Evolutionary conservation across 2,329 filamentous ascomycete genomes (phyloP), one percentile per base, ranked within the genome.

Genomic region (Xylaria polymorpha): DNA sequence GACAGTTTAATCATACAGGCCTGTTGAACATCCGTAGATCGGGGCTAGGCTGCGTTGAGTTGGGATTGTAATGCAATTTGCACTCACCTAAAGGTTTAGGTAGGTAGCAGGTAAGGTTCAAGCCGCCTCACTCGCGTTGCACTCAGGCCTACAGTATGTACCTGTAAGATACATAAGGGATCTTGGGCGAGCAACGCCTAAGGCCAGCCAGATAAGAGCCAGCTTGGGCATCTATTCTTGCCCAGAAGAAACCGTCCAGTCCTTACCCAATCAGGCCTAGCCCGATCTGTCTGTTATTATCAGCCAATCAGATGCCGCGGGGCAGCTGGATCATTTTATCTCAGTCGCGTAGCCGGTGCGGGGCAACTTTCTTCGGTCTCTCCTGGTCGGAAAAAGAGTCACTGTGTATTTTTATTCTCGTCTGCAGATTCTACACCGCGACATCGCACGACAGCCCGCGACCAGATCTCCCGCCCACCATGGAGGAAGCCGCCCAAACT

Each of bases 401-500:
- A 46, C 41, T 39, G 56, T 39, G 39, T 14, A 59, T 46, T 44
- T 43, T 44, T 29, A 20, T 22, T 39, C n/a, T 39, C 25, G 20
- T 46, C 9, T 32, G n/a, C 66, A n/a, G 7, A 25, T 18, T 41
- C 37, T 29, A 44, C 25, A 39, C 14, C 50, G 20, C 32, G 14
- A n/a, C 48, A 41, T 32, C 29, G 37, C 57, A 32, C 32, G 32
- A 64, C 4, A 41, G n/a, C 46, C 37, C 55, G 37, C 37, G 39
- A 44, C 39, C 55, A n/a, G 37, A 8, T 14, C 18, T 22, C 58
- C 14, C 51, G 25, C n/a, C 32, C 58, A 63, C 20, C 56, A 72
- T 71, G 71, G 68, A 63, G 61, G 71, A 71, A 8, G 41, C 59
- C 20, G 51, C 65, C n/a, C 80, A 82, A 71, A 82, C 81, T 64